phyloP scores from a whole-genome alignment of 192 early-diverging fungal species.

The Coemansia furcata region DNA sequence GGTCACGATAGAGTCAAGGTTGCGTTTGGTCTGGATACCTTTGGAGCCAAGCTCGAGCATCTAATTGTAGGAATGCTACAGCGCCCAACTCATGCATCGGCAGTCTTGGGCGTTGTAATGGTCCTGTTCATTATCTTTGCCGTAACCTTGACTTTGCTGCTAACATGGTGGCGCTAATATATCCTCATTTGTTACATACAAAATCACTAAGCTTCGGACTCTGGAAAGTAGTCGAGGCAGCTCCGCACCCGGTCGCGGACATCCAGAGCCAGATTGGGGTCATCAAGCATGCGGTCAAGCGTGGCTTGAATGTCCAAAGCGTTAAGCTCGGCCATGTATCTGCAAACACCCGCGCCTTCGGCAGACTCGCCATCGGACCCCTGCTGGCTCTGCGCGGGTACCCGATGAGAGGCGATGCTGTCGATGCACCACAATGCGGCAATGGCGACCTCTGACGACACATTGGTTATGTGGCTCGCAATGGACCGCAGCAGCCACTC shows the following conservation, averaged over 20 bases:
- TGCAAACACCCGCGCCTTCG: neutral
- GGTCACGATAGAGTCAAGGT: slow-evolving; percentile 62
- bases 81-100: slow-evolving; percentile 19
- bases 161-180: slow-evolving; percentile 4
- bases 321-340: slow-evolving; percentile 12
- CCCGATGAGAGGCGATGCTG: slow-evolving; percentile 35
- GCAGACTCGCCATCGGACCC: slow-evolving; percentile 8
- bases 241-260: slow-evolving; percentile 48
- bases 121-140: slow-evolving; percentile 35
- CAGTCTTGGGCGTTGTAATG: slow-evolving; percentile 36
- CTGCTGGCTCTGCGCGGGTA: neutral
- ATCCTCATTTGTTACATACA: neutral
- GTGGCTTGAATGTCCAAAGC: slow-evolving; percentile 14
- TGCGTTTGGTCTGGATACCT: slow-evolving; percentile 65
- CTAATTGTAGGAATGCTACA: slow-evolving; percentile 53
- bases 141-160: slow-evolving; percentile 2
- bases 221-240: slow-evolving; percentile 37
- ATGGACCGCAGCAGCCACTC: slow-evolving; percentile 22
- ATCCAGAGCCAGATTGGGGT: slow-evolving; percentile 20
- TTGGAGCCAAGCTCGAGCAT: slow-evolving; percentile 66
- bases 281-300: slow-evolving; percentile 22
- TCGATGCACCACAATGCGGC: slow-evolving; percentile 49
- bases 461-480: slow-evolving; percentile 5
- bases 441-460: slow-evolving; percentile 31
- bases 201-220: neutral